Base-by-base conservation (phyloP, 192 early-diverging fungal genomes). In the Entrophospora sp. region DNA sequence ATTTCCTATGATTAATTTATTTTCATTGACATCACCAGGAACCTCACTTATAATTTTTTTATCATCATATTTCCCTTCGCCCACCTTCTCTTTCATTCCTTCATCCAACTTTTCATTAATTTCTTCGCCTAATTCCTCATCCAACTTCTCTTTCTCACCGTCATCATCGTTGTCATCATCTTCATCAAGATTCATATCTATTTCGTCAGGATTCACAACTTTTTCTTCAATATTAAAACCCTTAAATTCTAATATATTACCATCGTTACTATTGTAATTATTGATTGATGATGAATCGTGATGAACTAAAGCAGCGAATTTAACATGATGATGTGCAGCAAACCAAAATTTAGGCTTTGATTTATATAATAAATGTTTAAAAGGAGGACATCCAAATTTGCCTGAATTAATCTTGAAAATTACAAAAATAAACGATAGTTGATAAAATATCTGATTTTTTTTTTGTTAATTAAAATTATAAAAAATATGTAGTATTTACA, bases 271-370 rank as follows among this genome's bases (percentile, higher is more conserved):
- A n/a, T 62, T 18, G 40, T 28, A 22, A 37, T 49, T 32, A 16
- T 48, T 20, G 3, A 32, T 22, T 18, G 32, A 13, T 24, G 38
- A 2, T 12, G 61, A 18, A 67, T 73, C 66, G 79, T 74, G 83
- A 24, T 72, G 18, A 16, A 91, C 81, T 0, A 85, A 25, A 0
- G 96, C 95, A 27, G 87, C 76, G 71, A 86, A 98, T 28, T 90
- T 84, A 22, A 96, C 91, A 71, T 99, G 97, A 62, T 97, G 70
- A 73, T 99, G 97, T 2, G 95, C 96, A 5, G 91, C 74, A 66
- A 97, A 96, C 97, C 97, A 99, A 75, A 85, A 91, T 5, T 74
- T 71, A 10, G 97, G 97, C 52, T 85, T 78, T 51, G 98, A 64
- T 28, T 80, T 70, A 48, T 82, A 77, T 49, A 99, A 57, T 24